These are phyloP conservation scores for Ophiocordyceps sinensis DNA, from an alignment of 2,329 filamentous ascomycete species.

Conservation along the genomic window DNA sequence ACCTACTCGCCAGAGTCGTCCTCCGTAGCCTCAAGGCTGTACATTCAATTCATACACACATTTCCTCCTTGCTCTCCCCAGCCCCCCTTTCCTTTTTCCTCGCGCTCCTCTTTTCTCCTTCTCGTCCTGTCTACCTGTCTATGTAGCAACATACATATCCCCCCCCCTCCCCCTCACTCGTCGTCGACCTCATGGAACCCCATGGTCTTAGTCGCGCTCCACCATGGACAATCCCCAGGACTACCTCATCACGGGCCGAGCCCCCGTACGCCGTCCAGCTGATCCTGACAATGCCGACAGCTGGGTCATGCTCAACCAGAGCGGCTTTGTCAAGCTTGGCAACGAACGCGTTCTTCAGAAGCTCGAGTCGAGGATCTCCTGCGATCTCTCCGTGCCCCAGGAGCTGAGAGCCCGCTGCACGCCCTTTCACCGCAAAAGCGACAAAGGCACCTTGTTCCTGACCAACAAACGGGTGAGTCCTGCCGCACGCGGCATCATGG, in stretches of 20 bases:
- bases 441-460: constrained; percentile 61
- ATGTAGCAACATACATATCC: constrained; percentile 5
- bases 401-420: constrained; percentile 45
- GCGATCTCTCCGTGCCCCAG: constrained; percentile 59
- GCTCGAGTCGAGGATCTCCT: constrained; percentile 63
- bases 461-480: constrained; percentile 66
- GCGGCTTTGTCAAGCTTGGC: constrained; percentile 69
- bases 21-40: neutral
- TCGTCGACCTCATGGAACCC: constrained; percentile 13
- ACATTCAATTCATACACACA: constrained; percentile 1
- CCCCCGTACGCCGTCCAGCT: constrained; percentile 17
- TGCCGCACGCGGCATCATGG: neutral
- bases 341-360: constrained; percentile 71
- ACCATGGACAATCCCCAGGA: constrained; percentile 27
- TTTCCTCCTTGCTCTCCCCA: constrained; percentile 2
- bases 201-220: constrained; percentile 16
- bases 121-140: neutral
- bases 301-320: constrained; percentile 85
- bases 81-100: constrained; percentile 3
- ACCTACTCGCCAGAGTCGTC: neutral
- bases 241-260: constrained; percentile 22
- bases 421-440: constrained; percentile 56
- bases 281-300: constrained; percentile 42
- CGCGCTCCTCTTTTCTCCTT: constrained; percentile 4
- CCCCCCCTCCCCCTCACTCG: constrained; percentile 4